Evolutionary conservation across 2,329 filamentous ascomycete species (phyloP), one percentile per base, ranked within the genome.

Genomic region (Trichoderma sp.): DNA sequence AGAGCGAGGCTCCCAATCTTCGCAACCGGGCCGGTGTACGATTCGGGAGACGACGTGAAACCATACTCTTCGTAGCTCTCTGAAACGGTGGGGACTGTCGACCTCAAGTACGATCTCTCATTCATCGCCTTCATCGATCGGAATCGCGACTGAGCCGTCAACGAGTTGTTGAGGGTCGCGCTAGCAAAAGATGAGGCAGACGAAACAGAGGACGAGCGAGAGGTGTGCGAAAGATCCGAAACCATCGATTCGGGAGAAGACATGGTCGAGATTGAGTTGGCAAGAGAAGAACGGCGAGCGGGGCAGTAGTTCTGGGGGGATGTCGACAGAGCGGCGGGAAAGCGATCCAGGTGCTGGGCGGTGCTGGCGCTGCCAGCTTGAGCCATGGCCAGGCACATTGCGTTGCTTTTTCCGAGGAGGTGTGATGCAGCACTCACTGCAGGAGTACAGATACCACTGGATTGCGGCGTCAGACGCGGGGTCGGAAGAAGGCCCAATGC

Each of bases 221-320:
- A 91, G 74, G 88, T 85, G 73, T 85, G 85, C 72, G 87, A 90
- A 71, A 84, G 83, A 77, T 91, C 89, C 72, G 89, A 91, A 59
- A 91, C 81, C 88, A 91, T 91, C 70, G 89, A 91, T 77, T 91
- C 89, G 73, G 89, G 89, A 32, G 89, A 91, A 72, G 89, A 91
- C 39, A 87, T 86, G 34, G 87, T 88, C 30, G 89, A 91, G 75
- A 89, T 82, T 20, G 89, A 89, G 77, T 86, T 89, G 78, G 88
- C 88, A 73, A 91, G 85, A 17, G 89, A 91, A 15, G 88, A 90
- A 73, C 88, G 88, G 73, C 89, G 88, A 47, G 83, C 81, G 2
- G 83, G 82, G 64, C 75, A 78, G 75, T 85, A 85, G 74, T 81
- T 82, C 76, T 85, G 83, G 30, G 88, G 88, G 23, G 89, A 90